These are phyloP conservation scores for Eucalyptus microcorys DNA, from an alignment of 345 rosid genomes.

Conservation along the genomic window DNA sequence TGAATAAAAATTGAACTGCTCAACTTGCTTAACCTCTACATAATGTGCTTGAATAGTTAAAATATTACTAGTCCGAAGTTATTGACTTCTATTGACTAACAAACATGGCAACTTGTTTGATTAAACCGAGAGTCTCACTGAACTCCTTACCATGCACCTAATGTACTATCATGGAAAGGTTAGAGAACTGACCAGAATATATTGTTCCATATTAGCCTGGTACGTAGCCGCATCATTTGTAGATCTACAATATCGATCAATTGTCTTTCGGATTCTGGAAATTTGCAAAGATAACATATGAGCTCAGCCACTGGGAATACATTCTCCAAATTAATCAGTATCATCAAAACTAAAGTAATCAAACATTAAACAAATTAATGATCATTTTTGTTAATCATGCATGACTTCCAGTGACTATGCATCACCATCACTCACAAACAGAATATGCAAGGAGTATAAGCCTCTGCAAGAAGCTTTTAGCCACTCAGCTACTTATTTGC, in stretches of 20 bases:
- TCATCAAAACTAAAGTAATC: no score
- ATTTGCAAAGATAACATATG: not conserved
- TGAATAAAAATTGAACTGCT: no score
- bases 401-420: not conserved
- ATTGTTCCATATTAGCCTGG: slow-evolving; percentile 2
- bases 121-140: not conserved
- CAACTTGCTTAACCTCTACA: no score
- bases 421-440: not conserved
- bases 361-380: no score
- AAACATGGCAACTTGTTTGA: not conserved
- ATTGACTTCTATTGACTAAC: no score
- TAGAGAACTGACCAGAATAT: not conserved
- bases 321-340: not conserved
- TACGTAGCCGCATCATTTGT: slow-evolving; percentile 1
- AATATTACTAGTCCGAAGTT: no score
- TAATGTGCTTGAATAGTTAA: no score
- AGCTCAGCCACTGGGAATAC: not conserved
- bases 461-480: not conserved
- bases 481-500: not conserved
- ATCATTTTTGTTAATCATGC: not conserved
- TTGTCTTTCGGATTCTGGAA: slow-evolving; percentile 22
- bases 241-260: slow-evolving; percentile 27
- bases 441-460: not conserved
- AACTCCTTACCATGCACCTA: not conserved
- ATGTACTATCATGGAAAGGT: not conserved